Conservation (phyloP, 805 yeast genomes). For the Metahyphopichia silvanorum region DNA sequence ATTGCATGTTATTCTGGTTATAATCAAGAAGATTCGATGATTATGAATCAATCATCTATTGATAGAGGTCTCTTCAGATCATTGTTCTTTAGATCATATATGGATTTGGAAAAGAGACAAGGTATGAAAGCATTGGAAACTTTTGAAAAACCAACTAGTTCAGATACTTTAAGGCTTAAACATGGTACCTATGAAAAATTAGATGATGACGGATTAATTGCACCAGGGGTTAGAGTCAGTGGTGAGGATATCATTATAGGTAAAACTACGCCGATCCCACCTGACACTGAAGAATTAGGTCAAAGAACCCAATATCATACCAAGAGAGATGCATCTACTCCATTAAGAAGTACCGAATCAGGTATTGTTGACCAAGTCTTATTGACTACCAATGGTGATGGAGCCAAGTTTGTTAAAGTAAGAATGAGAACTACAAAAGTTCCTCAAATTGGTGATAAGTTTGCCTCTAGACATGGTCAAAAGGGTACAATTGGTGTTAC, state of each 20-base stretch:
- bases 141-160: constrained; percentile 93
- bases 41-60: constrained; percentile 97
- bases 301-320: constrained; percentile 98
- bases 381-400: constrained; percentile 96
- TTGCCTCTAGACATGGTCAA: constrained; percentile 99
- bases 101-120: constrained; percentile 97
- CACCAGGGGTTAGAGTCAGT: constrained; percentile 97
- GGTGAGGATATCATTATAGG: constrained; percentile 99
- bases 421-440: constrained; percentile 98
- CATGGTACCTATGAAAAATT: constrained; percentile 98
- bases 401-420: constrained; percentile 94
- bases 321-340: constrained; percentile 97
- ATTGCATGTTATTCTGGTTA: constrained; percentile 98
- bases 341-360: constrained; percentile 91
- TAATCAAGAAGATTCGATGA: constrained; percentile 99
- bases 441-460: constrained; percentile 99
- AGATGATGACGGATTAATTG: constrained; percentile 96
- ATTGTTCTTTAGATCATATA: constrained; percentile 91
- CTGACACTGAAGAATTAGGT: constrained; percentile 97
- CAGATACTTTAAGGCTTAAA: constrained; percentile 90
- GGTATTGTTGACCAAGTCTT: constrained; percentile 98
- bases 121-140: constrained; percentile 99
- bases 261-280: constrained; percentile 98
- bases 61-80: constrained; percentile 97
- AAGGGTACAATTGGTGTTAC: constrained; percentile 99